Conservation (phyloP, 2,329 filamentous ascomycete species). For the Epichloe brachyelytri region DNA sequence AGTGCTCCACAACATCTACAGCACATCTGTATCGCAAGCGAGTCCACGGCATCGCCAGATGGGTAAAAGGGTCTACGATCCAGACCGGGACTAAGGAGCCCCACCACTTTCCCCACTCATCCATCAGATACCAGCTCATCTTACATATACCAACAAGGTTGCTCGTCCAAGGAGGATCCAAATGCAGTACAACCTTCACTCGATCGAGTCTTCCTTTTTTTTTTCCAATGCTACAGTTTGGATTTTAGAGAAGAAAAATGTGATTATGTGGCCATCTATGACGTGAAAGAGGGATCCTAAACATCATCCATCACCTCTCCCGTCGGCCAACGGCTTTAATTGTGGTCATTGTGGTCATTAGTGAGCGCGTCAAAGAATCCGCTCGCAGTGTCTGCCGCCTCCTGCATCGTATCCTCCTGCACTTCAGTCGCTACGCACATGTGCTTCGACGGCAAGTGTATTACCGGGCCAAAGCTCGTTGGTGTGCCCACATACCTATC, state of each 20-base stretch:
- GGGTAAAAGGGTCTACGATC: not conserved
- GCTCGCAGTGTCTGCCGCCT: not conserved
- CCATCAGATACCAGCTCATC: not conserved
- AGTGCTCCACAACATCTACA: no score
- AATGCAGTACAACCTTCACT: not conserved
- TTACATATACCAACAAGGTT: not conserved
- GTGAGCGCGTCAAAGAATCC: not conserved
- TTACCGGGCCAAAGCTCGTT: not conserved
- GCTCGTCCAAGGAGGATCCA: not conserved
- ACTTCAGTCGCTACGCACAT: not conserved
- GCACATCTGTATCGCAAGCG: not conserved
- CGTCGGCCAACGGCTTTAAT: not conserved
- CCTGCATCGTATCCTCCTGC: not conserved
- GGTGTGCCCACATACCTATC: not conserved
- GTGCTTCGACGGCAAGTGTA: not conserved
- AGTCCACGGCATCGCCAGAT: not conserved
- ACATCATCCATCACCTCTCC: not conserved
- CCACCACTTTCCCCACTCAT: not conserved
- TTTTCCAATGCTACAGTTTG: not conserved
- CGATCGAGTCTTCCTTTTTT: not conserved
- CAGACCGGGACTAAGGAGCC: not conserved
- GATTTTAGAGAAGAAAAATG: not conserved
- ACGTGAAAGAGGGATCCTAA: not conserved
- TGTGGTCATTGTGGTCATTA: not conserved
- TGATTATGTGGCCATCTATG: not conserved